These are phyloP conservation scores for Gracilaria gracilis DNA, from an alignment of 23 red algal species.

Conservation along the genomic window DNA sequence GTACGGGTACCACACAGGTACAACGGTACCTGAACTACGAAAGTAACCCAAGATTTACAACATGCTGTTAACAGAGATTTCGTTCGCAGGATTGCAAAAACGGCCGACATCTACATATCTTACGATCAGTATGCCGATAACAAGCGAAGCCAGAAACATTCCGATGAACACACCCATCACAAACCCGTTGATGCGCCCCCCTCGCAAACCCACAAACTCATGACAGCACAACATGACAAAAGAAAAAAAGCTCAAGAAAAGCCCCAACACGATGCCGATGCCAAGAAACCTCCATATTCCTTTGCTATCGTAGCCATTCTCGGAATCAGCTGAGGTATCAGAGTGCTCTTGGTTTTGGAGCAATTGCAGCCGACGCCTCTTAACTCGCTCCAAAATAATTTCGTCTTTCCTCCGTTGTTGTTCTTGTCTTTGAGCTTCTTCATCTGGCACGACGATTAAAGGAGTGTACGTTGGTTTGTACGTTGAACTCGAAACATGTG, in stretches of 20 bases:
- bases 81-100: neutral
- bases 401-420: conserved; percentile 3
- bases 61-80: neutral
- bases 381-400: neutral
- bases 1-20: too few species aligned
- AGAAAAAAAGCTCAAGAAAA: conserved; percentile 8
- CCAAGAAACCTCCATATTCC: conserved; percentile 23
- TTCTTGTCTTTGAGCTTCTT: neutral
- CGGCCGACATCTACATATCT: neutral
- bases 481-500: conserved; percentile 3
- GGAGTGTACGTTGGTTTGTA: conserved; percentile 27
- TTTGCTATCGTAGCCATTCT: conserved; percentile 4
- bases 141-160: neutral
- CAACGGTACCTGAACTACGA: too few species aligned
- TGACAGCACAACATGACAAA: conserved; percentile 15
- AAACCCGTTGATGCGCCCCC: conserved; percentile 13
- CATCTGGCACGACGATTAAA: conserved; percentile 4
- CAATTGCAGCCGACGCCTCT: neutral
- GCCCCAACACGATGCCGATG: neutral
- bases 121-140: neutral
- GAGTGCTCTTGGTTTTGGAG: neutral
- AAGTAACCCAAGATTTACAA: too few species aligned
- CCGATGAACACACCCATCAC: conserved; percentile 8
- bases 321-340: neutral
- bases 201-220: conserved; percentile 1